These are phyloP conservation scores for Ichthyophthirius multifiliis DNA, from an alignment of 169 alveolate species.

Conservation along the genomic window DNA sequence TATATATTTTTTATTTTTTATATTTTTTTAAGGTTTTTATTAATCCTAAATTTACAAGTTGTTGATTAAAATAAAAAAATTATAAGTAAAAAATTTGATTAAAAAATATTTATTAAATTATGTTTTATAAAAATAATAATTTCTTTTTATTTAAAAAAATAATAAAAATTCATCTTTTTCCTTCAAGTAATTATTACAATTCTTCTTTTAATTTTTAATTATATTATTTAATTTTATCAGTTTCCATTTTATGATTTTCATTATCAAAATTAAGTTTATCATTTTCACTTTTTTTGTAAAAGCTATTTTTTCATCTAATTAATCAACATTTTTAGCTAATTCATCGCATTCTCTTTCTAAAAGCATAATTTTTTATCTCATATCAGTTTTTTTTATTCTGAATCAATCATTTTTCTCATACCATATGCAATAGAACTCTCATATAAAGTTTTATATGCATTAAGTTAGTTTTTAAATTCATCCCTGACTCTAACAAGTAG, in stretches of 20 bases:
- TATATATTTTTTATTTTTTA: background rate
- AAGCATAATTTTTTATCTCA: slow-evolving; percentile 58
- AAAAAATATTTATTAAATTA: background rate
- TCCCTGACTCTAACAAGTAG: slow-evolving; percentile 74
- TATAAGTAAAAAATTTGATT: background rate
- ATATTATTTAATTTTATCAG: slow-evolving; percentile 50
- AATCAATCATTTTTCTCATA: slow-evolving; percentile 72
- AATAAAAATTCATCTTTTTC: slow-evolving; percentile 25
- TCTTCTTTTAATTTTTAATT: slow-evolving; percentile 49
- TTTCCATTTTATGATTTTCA: slow-evolving; percentile 60
- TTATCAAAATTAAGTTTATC: slow-evolving; percentile 62
- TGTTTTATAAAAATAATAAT: too few species aligned
- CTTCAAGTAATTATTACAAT: slow-evolving; percentile 16
- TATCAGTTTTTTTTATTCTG: slow-evolving; percentile 77
- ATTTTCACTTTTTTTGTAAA: slow-evolving; percentile 62
- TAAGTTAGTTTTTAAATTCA: slow-evolving; percentile 71
- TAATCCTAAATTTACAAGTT: slow-evolving; percentile 46
- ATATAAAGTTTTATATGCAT: slow-evolving; percentile 71
- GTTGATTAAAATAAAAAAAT: slow-evolving; percentile 17
- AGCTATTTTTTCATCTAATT: slow-evolving; percentile 58
- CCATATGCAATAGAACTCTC: slow-evolving; percentile 84
- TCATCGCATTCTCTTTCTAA: slow-evolving; percentile 64
- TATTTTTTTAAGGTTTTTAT: slow-evolving; percentile 13
- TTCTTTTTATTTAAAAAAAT: background rate
- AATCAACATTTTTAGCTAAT: slow-evolving; percentile 61